These are phyloP conservation scores for Entomortierella lignicola DNA, from an alignment of 192 early-diverging fungal genomes.

Conservation along the genomic window DNA sequence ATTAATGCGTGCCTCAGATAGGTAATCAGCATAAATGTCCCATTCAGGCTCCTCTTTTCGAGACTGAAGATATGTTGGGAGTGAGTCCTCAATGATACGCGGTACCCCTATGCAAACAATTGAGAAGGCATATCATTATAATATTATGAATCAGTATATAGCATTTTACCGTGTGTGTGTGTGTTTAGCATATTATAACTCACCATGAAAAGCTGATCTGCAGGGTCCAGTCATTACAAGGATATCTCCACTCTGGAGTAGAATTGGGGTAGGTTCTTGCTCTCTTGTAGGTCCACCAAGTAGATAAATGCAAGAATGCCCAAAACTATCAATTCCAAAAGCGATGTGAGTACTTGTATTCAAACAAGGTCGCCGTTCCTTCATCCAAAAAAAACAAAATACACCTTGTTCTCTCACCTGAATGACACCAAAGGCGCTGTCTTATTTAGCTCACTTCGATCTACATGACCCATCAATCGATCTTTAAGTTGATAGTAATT, in stretches of 20 bases:
- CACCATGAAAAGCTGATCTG: constrained; percentile 86
- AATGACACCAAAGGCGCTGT: constrained; percentile 86
- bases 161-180: not conserved
- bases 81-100: constrained; percentile 75
- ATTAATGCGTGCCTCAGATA: constrained; percentile 83
- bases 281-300: constrained; percentile 83
- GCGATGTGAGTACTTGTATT: not conserved
- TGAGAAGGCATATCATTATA: not conserved
- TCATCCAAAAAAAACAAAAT: constrained; percentile 28
- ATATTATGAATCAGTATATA: not conserved
- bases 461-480: constrained; percentile 92
- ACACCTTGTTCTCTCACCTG: constrained; percentile 58
- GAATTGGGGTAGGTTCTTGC: constrained; percentile 73
- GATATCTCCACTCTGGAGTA: constrained; percentile 88
- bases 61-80: constrained; percentile 71
- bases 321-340: constrained; percentile 60
- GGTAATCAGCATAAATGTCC: constrained; percentile 74
- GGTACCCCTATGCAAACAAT: constrained; percentile 73
- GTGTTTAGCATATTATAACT: not conserved
- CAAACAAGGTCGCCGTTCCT: not conserved
- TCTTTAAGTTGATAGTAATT: constrained; percentile 92
- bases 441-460: constrained; percentile 89
- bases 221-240: constrained; percentile 87
- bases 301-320: constrained; percentile 82
- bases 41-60: constrained; percentile 67